Evolutionary conservation across 495 filamentous ascomycete genomes (phyloP), one percentile per base, ranked within the genome.

Genomic region (Aspergillus ellipticus): DNA sequence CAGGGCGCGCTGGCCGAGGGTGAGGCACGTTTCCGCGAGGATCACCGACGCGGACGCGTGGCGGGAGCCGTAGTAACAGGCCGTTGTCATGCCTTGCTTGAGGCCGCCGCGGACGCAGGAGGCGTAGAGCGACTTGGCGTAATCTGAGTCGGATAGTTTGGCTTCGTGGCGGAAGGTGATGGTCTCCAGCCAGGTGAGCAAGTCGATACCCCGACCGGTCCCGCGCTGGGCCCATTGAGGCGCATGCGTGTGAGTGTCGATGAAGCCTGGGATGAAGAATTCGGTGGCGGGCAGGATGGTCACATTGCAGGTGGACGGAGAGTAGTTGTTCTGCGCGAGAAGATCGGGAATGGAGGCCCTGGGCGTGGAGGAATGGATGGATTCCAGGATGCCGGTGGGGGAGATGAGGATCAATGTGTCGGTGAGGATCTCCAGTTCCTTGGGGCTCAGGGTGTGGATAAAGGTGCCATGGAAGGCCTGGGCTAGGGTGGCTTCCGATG

Each of bases 211-310:
- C 43, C 80, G 78, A 11, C 83, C 83, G 2, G 82, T 67, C 0
- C 83, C 84, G 35, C 82, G 79, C 56, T 85, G 81, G 10, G 79
- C 72, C 77, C 78, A 86, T 61, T 87, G 84, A 4, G 84, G 83
- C 5, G 84, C 84, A 57, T 86, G 83, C 58, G 81, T 85, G 72
- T 86, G 84, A 10, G 82, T 85, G 68, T 86, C 83, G 20, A 85
- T 69, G 64, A 86, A 84, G 10, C 83, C 84, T 0, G 84, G 83
- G 47, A 81, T 77, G 11, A 86, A 58, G 64, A 85, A 82, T 33
- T 82, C 62, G n/a, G 75, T 74, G 1, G 75, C 71, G 0, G 53
- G 51, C 11, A 86, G 76, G 29, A 68, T 74, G 45, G 78, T 60
- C 7, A 62, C 62, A 29, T 69, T 65, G 4, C 62, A 52, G 24